These are phyloP conservation scores for Apostasia ramifera DNA, from an alignment of 106 monocot genomes.

Conservation along the genomic window DNA sequence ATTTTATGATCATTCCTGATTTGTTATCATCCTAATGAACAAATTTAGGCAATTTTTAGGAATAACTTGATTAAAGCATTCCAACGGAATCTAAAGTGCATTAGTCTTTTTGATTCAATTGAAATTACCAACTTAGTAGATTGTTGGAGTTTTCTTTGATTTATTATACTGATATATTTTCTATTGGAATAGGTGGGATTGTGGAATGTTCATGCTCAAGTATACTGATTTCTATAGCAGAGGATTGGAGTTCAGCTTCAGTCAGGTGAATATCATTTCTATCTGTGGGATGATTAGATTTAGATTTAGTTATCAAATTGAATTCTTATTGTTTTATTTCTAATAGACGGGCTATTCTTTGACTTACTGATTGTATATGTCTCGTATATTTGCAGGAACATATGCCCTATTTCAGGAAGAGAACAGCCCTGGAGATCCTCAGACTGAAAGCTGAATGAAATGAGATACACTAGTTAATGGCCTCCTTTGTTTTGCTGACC, in stretches of 20 bases:
- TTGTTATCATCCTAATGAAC: too few species aligned
- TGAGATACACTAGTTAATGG: not conserved
- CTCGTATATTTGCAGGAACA: conserved; percentile 33
- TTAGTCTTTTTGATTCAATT: too few species aligned
- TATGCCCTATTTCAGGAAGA: conserved; percentile 85
- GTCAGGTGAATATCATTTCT: conserved; percentile 41
- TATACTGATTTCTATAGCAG: conserved; percentile 88
- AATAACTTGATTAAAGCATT: too few species aligned
- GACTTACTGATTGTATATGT: not conserved
- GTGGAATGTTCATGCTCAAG: conserved; percentile 99
- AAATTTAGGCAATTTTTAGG: too few species aligned
- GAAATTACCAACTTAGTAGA: too few species aligned
- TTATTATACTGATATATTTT: not conserved
- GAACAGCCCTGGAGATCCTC: conserved; percentile 64
- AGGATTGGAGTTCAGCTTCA: conserved; percentile 47
- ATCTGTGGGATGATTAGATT: too few species aligned
- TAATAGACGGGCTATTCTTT: not conserved
- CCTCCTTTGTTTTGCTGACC: not conserved
- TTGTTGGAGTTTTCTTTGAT: too few species aligned
- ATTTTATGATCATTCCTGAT: too few species aligned
- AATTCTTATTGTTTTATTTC: not conserved
- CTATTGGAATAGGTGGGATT: conserved; percentile 61
- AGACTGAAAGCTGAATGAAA: conserved; percentile 55
- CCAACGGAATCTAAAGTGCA: too few species aligned
- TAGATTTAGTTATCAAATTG: too few species aligned